Evolutionary conservation across 768 basidiomycete genomes (phyloP).

Genomic region (Myochromella boudieri): DNA sequence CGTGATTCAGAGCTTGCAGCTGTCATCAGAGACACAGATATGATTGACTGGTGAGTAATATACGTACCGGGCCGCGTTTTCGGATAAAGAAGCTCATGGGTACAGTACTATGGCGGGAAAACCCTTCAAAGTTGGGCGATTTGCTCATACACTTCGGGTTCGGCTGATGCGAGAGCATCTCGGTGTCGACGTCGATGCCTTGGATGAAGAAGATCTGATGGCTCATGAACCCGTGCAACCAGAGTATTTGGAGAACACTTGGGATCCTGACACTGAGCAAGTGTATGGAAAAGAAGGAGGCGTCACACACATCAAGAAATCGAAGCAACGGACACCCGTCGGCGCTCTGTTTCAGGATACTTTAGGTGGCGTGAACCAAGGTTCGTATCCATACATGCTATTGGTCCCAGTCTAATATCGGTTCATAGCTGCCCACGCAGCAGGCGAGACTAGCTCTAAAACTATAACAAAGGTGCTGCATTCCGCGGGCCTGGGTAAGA

Average conservation of each 20-base stretch:
- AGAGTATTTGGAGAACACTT: conserved; percentile 53
- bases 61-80: not conserved
- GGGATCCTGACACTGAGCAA: conserved; percentile 79
- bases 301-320: conserved; percentile 41
- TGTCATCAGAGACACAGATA: conserved; percentile 93
- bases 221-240: conserved; percentile 47
- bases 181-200: conserved; percentile 89
- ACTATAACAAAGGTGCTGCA: conserved; percentile 35
- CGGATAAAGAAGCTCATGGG: conserved; percentile 1
- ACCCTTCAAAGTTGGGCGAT: conserved; percentile 94
- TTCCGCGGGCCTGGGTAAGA: conserved; percentile 43
- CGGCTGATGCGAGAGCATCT: conserved; percentile 96
- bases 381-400: conserved; percentile 30
- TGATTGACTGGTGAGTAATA: conserved; percentile 79
- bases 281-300: conserved; percentile 41
- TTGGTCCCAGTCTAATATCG: not conserved
- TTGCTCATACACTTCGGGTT: conserved; percentile 91
- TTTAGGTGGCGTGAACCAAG: conserved; percentile 45
- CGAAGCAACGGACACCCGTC: conserved; percentile 31
- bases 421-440: conserved; percentile 37
- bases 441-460: conserved; percentile 36
- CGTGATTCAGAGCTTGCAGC: conserved; percentile 95
- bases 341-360: conserved; percentile 34
- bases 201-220: conserved; percentile 76
- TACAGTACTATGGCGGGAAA: conserved; percentile 88